phyloP scores from a whole-genome alignment of 2,329 filamentous ascomycete species.

The Fusarium sp. region DNA sequence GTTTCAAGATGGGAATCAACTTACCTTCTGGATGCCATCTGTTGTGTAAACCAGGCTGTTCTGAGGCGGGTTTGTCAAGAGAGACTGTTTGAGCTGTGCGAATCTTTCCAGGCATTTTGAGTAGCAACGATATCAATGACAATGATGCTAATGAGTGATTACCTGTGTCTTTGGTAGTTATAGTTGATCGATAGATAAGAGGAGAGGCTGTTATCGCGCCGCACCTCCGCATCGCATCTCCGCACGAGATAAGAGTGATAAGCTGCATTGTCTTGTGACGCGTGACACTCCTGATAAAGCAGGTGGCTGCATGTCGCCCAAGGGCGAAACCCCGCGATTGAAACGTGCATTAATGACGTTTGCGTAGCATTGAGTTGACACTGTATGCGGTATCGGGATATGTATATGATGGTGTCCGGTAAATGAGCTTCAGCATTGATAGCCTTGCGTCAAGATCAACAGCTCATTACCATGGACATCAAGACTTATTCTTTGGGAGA shows the following conservation, averaged over 20 bases:
- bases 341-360: not conserved
- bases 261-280: conserved; percentile 28
- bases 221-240: conserved; percentile 18
- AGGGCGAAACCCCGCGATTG: conserved; percentile 29
- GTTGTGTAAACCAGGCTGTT: conserved; percentile 61
- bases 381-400: not conserved
- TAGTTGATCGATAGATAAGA: not conserved
- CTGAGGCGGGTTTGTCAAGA: conserved; percentile 41
- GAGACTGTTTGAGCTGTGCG: conserved; percentile 42
- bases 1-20: conserved; percentile 29
- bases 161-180: too few species aligned
- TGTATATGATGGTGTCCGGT: conserved; percentile 5
- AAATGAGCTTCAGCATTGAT: not conserved
- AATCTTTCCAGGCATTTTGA: conserved; percentile 39
- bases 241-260: conserved; percentile 33
- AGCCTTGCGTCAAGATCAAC: too few species aligned
- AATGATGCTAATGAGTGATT: too few species aligned
- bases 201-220: conserved; percentile 16
- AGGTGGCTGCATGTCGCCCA: conserved; percentile 21
- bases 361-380: not conserved
- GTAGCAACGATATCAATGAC: too few species aligned
- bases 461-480: conserved; percentile 22
- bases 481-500: conserved; percentile 67
- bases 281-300: conserved; percentile 26
- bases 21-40: conserved; percentile 92